A percentile compares a stretch with the other conserved stretches of the same genome.
Evolutionary conservation across 176 grass and related monocot species (phyloP).

Genomic region (Avena sativa): DNA sequence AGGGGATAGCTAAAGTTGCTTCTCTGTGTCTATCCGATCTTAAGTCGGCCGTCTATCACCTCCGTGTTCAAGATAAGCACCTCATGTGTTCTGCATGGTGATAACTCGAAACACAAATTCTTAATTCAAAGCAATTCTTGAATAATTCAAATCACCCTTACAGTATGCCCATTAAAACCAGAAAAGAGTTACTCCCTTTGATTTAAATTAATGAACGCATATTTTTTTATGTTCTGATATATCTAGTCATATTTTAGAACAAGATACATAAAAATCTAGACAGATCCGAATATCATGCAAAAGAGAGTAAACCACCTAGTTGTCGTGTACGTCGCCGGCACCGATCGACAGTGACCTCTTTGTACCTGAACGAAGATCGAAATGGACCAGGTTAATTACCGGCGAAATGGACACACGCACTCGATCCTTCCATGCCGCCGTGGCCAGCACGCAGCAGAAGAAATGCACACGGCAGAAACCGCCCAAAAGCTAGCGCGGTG

Average conservation of each 20-base stretch:
- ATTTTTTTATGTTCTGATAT: too few species aligned
- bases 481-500: background rate
- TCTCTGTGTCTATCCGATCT: background rate
- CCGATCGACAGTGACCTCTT: background rate
- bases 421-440: too few species aligned
- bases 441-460: background rate
- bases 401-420: background rate
- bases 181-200: background rate
- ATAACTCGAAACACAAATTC: background rate
- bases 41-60: background rate
- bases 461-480: background rate
- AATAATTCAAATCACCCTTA: too few species aligned
- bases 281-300: too few species aligned
- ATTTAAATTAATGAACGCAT: too few species aligned
- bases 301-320: too few species aligned
- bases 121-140: background rate
- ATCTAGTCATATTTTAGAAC: too few species aligned
- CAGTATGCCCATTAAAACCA: background rate
- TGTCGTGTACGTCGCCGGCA: conserved; percentile 13
- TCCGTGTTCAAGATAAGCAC: background rate
- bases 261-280: too few species aligned
- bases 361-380: background rate
- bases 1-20: background rate
- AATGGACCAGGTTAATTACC: background rate
- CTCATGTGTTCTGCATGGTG: background rate